Conservation (phyloP, 257 asterid species). For the Fraxinus americana region DNA sequence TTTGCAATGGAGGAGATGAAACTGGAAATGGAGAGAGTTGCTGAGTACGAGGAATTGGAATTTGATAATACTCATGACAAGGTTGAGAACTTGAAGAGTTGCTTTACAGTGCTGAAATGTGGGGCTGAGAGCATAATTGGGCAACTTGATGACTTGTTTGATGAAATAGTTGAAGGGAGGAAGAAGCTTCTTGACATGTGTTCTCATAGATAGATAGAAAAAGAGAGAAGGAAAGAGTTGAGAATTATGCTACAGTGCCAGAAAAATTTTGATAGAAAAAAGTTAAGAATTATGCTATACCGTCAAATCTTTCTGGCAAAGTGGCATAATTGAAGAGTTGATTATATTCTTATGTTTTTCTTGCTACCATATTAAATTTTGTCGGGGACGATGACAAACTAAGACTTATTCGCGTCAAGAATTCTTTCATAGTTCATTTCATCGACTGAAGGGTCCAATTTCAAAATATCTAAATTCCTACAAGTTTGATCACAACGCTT, state of each 20-base stretch:
- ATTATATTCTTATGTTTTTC: not conserved
- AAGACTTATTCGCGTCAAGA: no score
- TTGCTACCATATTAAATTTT: not conserved
- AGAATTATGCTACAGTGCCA: no score
- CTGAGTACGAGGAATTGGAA: conserved; percentile 30
- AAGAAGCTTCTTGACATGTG: conserved; percentile 78
- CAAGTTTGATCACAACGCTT: no score
- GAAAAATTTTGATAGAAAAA: no score
- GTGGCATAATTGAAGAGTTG: no score
- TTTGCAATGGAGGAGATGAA: conserved; percentile 52
- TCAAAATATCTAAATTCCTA: no score
- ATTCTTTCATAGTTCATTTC: no score
- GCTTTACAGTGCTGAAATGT: conserved; percentile 58
- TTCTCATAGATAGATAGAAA: conserved; percentile 52
- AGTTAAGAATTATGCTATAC: no score
- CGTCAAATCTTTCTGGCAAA: no score
- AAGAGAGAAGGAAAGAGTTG: not conserved
- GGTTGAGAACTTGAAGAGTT: conserved; percentile 55
- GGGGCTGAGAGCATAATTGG: conserved; percentile 69
- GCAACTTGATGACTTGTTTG: conserved; percentile 85
- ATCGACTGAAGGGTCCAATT: no score
- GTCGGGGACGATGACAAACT: no score
- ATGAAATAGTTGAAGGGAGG: conserved; percentile 85
- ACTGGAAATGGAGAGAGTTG: conserved; percentile 43
- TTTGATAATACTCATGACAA: conserved; percentile 38